These are phyloP conservation scores for Takashimella tepidaria DNA, from an alignment of 1,284 basidiomycete genomes.

Conservation along the genomic window DNA sequence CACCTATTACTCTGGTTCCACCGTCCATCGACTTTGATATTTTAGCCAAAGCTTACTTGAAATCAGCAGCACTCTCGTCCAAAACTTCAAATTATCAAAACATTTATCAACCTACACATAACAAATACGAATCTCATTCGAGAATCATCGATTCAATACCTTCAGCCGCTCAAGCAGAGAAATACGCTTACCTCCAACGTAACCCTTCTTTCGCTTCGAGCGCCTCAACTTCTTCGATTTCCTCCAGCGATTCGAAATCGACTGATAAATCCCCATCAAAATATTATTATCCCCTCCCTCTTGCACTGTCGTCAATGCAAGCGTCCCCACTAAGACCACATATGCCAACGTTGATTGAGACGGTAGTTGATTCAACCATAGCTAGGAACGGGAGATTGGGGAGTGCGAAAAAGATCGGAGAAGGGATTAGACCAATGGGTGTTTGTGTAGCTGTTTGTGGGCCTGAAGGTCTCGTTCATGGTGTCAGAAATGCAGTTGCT, in stretches of 20 bases:
- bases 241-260: no score
- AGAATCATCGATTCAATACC: background rate
- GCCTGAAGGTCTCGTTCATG: conserved; percentile 32
- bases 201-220: conserved; percentile 17
- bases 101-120: background rate
- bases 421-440: conserved; percentile 26
- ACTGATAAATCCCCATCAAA: background rate
- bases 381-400: conserved; percentile 8
- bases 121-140: background rate
- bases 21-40: background rate
- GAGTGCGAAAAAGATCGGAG: conserved; percentile 12
- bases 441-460: conserved; percentile 40
- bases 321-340: conserved; percentile 31
- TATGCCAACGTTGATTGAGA: conserved; percentile 18
- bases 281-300: no score
- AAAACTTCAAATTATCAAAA: background rate
- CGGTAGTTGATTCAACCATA: conserved; percentile 26
- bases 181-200: conserved; percentile 23
- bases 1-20: conserved; percentile 30
- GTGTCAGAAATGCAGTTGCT: conserved; percentile 25
- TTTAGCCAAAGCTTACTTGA: no score
- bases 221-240: conserved; percentile 8
- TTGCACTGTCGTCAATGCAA: conserved; percentile 20
- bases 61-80: background rate
- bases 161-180: conserved; percentile 22